Conservation (phyloP, 805 yeast species). For the Monosporozyma servazzii region DNA sequence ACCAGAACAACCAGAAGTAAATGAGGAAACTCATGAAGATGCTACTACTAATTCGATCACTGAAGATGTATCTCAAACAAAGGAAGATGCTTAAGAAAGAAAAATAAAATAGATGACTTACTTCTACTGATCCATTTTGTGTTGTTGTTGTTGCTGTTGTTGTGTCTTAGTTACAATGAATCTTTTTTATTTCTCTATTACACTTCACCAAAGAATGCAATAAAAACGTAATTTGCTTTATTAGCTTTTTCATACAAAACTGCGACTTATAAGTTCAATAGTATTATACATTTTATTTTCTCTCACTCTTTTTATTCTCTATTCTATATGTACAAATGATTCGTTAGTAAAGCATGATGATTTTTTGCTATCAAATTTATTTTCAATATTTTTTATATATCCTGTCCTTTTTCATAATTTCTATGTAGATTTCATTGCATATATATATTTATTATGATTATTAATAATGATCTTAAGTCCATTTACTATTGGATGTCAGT, state of each 20-base stretch:
- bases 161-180: too few relatives aligned
- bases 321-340: not conserved
- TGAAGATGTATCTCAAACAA: not conserved
- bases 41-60: not conserved
- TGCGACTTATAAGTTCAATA: not conserved
- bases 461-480: not conserved
- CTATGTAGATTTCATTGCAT: not conserved
- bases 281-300: not conserved
- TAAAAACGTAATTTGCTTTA: not conserved
- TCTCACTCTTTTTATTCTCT: not conserved
- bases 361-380: not conserved
- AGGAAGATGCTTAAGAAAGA: not conserved
- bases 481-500: too few relatives aligned
- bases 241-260: not conserved
- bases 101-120: not conserved
- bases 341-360: not conserved
- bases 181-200: not conserved
- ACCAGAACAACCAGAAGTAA: slow-evolving; percentile 24
- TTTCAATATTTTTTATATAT: not conserved
- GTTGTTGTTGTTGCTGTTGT: not conserved
- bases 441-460: not conserved
- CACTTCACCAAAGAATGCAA: not conserved
- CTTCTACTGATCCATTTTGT: not conserved
- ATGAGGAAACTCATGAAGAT: not conserved
- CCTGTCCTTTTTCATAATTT: not conserved